These are phyloP conservation scores for Epichloe brachyelytri DNA, from an alignment of 2,329 filamentous ascomycete genomes.

Conservation along the genomic window DNA sequence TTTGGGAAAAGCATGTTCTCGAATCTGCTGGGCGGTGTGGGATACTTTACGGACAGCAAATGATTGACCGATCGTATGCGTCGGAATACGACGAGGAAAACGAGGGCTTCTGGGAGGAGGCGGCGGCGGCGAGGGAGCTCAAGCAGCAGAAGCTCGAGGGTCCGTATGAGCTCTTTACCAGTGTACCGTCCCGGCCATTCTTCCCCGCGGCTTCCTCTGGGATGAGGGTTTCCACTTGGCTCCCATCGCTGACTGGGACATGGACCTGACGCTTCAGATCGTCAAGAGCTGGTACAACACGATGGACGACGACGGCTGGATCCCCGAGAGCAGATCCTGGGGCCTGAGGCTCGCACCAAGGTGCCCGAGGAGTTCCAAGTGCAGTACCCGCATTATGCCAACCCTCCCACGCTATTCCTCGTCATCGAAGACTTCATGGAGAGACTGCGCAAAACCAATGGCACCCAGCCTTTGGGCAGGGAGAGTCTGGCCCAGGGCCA, in stretches of 20 bases:
- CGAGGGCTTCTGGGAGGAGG: constrained; percentile 90
- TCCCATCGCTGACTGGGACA: constrained; percentile 86
- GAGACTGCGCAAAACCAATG: constrained; percentile 50
- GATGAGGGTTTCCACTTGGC: constrained; percentile 94
- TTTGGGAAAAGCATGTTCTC: constrained; percentile 90
- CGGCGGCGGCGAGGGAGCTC: constrained; percentile 62
- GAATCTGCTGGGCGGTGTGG: constrained; percentile 85
- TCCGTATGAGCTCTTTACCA: constrained; percentile 80
- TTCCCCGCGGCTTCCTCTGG: constrained; percentile 94
- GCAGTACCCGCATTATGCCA: constrained; percentile 95
- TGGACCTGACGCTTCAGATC: constrained; percentile 75
- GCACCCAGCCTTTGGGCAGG: constrained; percentile 26
- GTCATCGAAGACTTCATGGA: constrained; percentile 75
- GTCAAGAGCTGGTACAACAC: constrained; percentile 91
- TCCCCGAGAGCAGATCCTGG: constrained; percentile 90
- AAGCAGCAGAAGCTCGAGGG: constrained; percentile 61
- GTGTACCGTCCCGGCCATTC: constrained; percentile 84
- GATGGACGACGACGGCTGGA: constrained; percentile 97
- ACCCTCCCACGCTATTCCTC: constrained; percentile 89
- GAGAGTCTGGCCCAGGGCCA: constrained; percentile 31
- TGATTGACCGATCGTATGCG: constrained; percentile 87
- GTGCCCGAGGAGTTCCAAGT: constrained; percentile 87
- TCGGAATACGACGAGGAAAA: constrained; percentile 89
- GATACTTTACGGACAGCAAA: constrained; percentile 78
- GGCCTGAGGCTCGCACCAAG: constrained; percentile 82